Percentiles rank a stretch among this genome's conserved stretches.
Conservation (phyloP, 352 stramenopile species). For the Globisporangium ultimum region DNA sequence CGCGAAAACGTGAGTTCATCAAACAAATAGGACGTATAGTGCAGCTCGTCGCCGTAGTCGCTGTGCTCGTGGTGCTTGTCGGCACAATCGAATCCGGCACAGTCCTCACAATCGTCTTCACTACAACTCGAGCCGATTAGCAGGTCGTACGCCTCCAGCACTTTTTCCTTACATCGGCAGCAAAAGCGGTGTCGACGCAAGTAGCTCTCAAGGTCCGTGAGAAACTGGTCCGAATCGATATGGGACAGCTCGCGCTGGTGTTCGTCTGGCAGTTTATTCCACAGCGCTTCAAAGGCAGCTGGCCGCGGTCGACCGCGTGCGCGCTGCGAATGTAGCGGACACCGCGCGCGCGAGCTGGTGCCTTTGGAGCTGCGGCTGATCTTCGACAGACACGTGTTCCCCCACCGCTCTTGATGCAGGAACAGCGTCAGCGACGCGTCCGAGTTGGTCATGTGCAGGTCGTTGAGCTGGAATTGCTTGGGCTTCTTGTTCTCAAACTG, state of each 20-base stretch:
- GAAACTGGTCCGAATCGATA: slow-evolving; percentile 86
- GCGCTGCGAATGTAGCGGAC: slow-evolving; percentile 74
- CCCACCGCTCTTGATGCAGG: slow-evolving; percentile 73
- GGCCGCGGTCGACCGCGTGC: slow-evolving; percentile 65
- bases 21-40: slow-evolving; percentile 86
- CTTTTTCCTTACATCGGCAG: slow-evolving; percentile 86
- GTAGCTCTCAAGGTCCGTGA: slow-evolving; percentile 83
- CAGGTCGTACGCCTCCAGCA: slow-evolving; percentile 85
- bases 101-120: slow-evolving; percentile 86
- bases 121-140: slow-evolving; percentile 82
- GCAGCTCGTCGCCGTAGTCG: slow-evolving; percentile 78
- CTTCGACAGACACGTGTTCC: slow-evolving; percentile 51
- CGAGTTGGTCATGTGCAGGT: slow-evolving; percentile 59
- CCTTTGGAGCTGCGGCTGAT: slow-evolving; percentile 27
- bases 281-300: slow-evolving; percentile 73
- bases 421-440: slow-evolving; percentile 74
- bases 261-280: slow-evolving; percentile 72
- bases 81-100: slow-evolving; percentile 67
- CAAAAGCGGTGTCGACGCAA: slow-evolving; percentile 84
- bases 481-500: slow-evolving; percentile 56
- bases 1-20: slow-evolving; percentile 83
- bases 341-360: slow-evolving; percentile 48
- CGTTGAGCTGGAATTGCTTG: slow-evolving; percentile 60
- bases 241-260: slow-evolving; percentile 80
- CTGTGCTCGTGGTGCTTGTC: slow-evolving; percentile 71